Evolutionary conservation across 2,329 filamentous ascomycete genomes (phyloP), one percentile per base, ranked within the genome.

Genomic region (Leptographium procerum): DNA sequence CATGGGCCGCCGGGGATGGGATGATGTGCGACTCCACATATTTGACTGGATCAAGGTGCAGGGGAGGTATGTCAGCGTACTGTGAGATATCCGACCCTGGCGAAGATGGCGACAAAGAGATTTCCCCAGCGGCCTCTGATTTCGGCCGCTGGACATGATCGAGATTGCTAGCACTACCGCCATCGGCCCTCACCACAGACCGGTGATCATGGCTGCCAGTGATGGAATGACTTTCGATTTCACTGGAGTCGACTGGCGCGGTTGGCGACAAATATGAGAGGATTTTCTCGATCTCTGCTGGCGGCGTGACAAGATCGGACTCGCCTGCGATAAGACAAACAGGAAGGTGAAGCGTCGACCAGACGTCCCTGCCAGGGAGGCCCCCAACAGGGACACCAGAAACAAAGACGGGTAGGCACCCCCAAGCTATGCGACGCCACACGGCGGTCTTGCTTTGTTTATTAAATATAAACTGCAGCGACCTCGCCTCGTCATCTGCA

Each of bases 391-490:
- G 71, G 29, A 76, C 69, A 1, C 79, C 81, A 9, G 76, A 67
- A 4, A 76, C 69, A 59, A 85, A 86, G 0, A 69, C 72, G 0
- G 89, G 86, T 28, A 94, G 75, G 55, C 79, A 77, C 0, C 91
- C 89, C 69, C 79, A 84, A 0, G 86, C 85, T 84, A 95, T 91
- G 45, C 90, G 83, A 63, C 88, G 83, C 80, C 89, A 96, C 0
- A 94, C 88, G 0, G 86, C 79, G 0, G 91, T 94, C 63, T 80
- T 83, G 62, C 89, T 96, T 69, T 96, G 90, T 60, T 81, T 79
- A 69, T 97, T 97, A 72, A 86, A 92, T 3, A 80, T 80, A 59
- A 86, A 70, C 69, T 92, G 89, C 40, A 90, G 75, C 58, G 78
- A 76, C 66, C 83, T 84, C 1, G 86, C 80, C 64, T 88, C 82